Percentiles rank a stretch among this genome's conserved stretches.
Conservation (phyloP, 306 rosid species). For the Prunus mume region DNA sequence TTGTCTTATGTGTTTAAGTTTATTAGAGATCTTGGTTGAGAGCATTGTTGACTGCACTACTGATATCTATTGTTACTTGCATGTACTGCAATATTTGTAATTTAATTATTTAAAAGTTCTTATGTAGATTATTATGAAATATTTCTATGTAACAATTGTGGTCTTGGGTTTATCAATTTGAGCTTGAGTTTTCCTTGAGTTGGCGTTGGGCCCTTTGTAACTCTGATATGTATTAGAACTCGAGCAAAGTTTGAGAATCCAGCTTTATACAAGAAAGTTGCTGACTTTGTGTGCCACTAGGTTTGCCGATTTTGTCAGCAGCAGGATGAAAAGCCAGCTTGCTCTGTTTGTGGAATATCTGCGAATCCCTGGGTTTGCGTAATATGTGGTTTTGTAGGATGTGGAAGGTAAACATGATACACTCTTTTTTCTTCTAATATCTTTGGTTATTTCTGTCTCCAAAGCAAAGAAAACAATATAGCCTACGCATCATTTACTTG, state of each 20-base stretch:
- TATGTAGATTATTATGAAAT: background rate
- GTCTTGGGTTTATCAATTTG: background rate
- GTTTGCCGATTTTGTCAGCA: constrained; percentile 86
- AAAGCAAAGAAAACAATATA: background rate
- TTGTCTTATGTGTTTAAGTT: background rate
- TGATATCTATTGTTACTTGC: background rate
- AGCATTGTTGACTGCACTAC: constrained; percentile 6
- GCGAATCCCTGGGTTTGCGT: constrained; percentile 87
- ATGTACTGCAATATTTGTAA: background rate
- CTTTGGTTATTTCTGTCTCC: constrained; percentile 11
- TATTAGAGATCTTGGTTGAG: constrained; percentile 14
- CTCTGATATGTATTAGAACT: background rate
- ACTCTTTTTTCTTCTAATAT: constrained; percentile 18
- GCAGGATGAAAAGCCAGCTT: constrained; percentile 75
- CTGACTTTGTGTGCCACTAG: constrained; percentile 44
- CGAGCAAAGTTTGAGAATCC: background rate
- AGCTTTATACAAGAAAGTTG: constrained; percentile 21
- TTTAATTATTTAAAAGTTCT: background rate
- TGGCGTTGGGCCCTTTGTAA: background rate
- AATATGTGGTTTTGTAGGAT: constrained; percentile 92
- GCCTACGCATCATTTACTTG: background rate
- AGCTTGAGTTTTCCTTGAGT: background rate
- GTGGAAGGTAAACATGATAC: constrained; percentile 72
- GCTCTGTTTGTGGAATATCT: constrained; percentile 72
- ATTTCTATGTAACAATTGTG: background rate